phyloP scores from a whole-genome alignment of 768 basidiomycete genomes.

The Infundibulicybe gibba region DNA sequence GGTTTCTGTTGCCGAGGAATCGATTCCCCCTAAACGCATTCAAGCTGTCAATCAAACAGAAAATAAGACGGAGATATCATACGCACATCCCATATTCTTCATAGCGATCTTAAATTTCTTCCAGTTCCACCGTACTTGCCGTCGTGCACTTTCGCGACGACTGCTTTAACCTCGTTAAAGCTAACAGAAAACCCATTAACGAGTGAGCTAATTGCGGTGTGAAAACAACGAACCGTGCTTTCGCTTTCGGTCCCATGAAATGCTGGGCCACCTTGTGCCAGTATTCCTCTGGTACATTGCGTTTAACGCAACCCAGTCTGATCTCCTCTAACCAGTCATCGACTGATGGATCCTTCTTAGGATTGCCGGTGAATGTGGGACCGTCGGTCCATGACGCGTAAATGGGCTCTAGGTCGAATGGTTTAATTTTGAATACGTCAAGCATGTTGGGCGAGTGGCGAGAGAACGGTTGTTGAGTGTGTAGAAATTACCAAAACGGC shows the following conservation, averaged over 20 bases:
- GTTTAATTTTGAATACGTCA: slow-evolving; percentile 77
- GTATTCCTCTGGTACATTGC: slow-evolving; percentile 73
- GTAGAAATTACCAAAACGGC: not conserved
- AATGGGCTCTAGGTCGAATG: slow-evolving; percentile 70
- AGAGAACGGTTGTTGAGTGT: slow-evolving; percentile 2
- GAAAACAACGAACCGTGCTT: slow-evolving; percentile 35
- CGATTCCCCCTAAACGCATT: slow-evolving; percentile 58
- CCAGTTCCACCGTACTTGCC: slow-evolving; percentile 83
- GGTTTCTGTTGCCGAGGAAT: slow-evolving; percentile 52
- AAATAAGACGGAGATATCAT: slow-evolving; percentile 1
- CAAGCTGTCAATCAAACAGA: not conserved
- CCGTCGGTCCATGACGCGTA: slow-evolving; percentile 63
- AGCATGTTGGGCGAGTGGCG: slow-evolving; percentile 37
- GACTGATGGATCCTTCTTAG: slow-evolving; percentile 65
- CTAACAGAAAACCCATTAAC: slow-evolving; percentile 18
- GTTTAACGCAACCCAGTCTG: slow-evolving; percentile 66
- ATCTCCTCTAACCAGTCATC: slow-evolving; percentile 74
- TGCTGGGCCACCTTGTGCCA: slow-evolving; percentile 83
- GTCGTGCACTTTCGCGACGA: slow-evolving; percentile 71
- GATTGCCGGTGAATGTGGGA: slow-evolving; percentile 63
- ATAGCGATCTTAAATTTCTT: slow-evolving; percentile 78
- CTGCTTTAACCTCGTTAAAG: slow-evolving; percentile 66
- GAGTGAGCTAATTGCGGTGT: not conserved
- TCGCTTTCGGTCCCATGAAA: slow-evolving; percentile 71
- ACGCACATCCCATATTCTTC: slow-evolving; percentile 79